Conservation (phyloP, 345 rosid species). For the Aquilaria malaccensis region DNA sequence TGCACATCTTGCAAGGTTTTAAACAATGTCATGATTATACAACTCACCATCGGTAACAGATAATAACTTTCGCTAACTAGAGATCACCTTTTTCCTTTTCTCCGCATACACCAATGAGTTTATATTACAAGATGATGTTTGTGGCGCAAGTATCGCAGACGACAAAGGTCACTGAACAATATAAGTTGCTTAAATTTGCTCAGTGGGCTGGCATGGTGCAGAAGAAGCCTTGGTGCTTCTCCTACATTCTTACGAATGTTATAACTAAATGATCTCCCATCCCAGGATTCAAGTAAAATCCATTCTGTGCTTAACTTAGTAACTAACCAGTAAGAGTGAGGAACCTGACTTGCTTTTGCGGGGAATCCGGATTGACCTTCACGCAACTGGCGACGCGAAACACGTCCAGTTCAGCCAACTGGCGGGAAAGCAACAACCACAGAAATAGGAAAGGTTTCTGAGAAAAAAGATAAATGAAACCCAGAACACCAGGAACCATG, state of each 20-base stretch:
- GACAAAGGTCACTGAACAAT: neutral
- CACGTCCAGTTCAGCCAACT: slow-evolving; percentile 54
- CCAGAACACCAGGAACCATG: neutral
- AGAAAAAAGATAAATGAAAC: slow-evolving; percentile 4
- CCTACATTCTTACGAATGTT: too few relatives aligned
- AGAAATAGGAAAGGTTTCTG: neutral
- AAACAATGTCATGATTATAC: too few relatives aligned
- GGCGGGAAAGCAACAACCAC: slow-evolving; percentile 10
- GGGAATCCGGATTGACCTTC: slow-evolving; percentile 90
- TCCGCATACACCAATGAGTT: too few relatives aligned
- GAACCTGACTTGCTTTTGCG: slow-evolving; percentile 91
- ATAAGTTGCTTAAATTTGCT: neutral
- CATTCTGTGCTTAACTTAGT: neutral
- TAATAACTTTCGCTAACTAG: too few relatives aligned
- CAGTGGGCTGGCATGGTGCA: too few relatives aligned
- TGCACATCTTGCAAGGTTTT: too few relatives aligned
- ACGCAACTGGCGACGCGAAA: slow-evolving; percentile 59
- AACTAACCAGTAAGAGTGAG: slow-evolving; percentile 78
- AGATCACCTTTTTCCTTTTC: too few relatives aligned
- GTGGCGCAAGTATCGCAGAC: too few relatives aligned
- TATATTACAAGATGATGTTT: too few relatives aligned
- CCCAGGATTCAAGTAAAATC: neutral
- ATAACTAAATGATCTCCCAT: neutral
- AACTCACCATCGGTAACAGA: too few relatives aligned
- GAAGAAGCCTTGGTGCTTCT: too few relatives aligned